A percentile compares a stretch with the other conserved stretches of the same genome.
Evolutionary conservation across 495 filamentous ascomycete genomes (phyloP).

Genomic region (Xylaria castorea): DNA sequence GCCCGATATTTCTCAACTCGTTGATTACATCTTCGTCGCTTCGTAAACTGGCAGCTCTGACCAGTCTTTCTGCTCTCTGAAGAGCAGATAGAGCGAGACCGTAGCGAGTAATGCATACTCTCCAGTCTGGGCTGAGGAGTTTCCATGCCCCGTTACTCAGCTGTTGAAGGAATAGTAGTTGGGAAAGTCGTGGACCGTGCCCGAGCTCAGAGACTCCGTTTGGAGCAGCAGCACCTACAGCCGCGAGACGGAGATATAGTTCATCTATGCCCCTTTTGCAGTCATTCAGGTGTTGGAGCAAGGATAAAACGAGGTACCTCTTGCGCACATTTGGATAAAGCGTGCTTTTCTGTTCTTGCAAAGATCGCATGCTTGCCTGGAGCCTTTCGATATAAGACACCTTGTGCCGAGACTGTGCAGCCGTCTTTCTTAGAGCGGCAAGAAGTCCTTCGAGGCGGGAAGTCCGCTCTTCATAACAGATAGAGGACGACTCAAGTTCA

Average conservation of each 20-base stretch:
- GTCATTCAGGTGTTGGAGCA: not conserved
- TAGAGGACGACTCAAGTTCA: not conserved
- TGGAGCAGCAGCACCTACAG: not conserved
- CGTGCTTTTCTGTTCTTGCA: not conserved
- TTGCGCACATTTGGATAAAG: not conserved
- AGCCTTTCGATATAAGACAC: constrained; percentile 14
- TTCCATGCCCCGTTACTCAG: not conserved
- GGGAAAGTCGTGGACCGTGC: constrained; percentile 42
- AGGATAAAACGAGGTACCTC: not conserved
- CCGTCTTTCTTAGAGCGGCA: not conserved
- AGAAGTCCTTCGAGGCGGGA: constrained; percentile 7
- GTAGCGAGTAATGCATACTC: constrained; percentile 43
- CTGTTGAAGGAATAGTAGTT: constrained; percentile 21
- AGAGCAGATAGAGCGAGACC: constrained; percentile 43
- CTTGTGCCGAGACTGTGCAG: not conserved
- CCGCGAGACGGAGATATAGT: not conserved
- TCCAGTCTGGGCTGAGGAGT: constrained; percentile 38
- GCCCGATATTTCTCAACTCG: constrained; percentile 60
- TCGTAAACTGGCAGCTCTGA: constrained; percentile 20
- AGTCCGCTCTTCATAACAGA: not conserved
- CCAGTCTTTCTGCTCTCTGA: constrained; percentile 49
- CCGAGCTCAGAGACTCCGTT: constrained; percentile 9
- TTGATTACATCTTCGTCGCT: constrained; percentile 49
- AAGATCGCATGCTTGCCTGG: constrained; percentile 22
- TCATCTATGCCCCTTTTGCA: constrained; percentile 1